Evolutionary conservation across 2,329 filamentous ascomycete species (phyloP).

Genomic region (Aureobasidium sp.): DNA sequence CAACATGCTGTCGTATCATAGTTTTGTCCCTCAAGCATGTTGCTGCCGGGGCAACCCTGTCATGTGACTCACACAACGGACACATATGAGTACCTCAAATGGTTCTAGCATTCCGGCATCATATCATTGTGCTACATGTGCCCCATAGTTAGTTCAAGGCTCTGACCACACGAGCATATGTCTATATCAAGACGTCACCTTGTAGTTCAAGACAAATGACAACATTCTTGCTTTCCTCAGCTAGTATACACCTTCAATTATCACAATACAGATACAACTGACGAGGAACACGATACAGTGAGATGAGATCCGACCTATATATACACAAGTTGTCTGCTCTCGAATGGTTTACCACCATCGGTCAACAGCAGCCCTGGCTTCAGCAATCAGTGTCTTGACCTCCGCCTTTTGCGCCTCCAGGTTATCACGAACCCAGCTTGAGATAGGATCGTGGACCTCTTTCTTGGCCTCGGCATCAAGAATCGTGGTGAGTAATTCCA

Average conservation of each 20-base stretch:
- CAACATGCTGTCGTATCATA: neutral
- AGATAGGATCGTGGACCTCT: constrained; percentile 20
- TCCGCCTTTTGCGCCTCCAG: constrained; percentile 22
- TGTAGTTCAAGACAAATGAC: neutral
- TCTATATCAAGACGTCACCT: no score
- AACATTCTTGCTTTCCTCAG: neutral
- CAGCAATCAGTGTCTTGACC: constrained; percentile 19
- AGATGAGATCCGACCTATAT: neutral
- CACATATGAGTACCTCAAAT: neutral
- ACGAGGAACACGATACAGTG: neutral
- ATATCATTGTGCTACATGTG: no score
- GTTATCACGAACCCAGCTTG: constrained; percentile 25
- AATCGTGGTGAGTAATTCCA: constrained; percentile 18
- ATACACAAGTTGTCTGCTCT: no score
- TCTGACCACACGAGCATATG: no score
- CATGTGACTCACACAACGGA: neutral
- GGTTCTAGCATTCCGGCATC: no score
- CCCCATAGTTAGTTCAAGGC: no score
- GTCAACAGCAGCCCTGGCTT: constrained; percentile 18
- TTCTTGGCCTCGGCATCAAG: constrained; percentile 17
- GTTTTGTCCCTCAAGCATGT: neutral
- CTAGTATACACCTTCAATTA: neutral
- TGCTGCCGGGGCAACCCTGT: neutral
- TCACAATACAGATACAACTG: neutral
- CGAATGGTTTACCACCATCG: neutral